Base-by-base conservation (phyloP, 129 eudicot species). In the Apium graveolens region DNA sequence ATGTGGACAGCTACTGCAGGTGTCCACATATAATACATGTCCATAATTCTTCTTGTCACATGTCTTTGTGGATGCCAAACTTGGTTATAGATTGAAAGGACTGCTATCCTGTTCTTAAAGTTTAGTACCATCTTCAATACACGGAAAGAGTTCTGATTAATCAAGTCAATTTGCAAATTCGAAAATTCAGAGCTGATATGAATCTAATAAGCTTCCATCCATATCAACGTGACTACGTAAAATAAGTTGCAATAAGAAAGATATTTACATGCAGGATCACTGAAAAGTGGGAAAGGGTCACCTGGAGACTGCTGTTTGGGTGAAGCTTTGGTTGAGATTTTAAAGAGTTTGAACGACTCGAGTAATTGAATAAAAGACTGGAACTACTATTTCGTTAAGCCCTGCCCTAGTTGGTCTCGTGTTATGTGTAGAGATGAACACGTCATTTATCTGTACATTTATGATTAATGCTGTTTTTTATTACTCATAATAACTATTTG, bases 341-440 rank as follows among this genome's bases (percentile, higher is more conserved):
- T n/a, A n/a, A n/a, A n/a, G n/a, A n/a, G n/a, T n/a, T n/a, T n/a
- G n/a, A n/a, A n/a, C n/a, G n/a, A n/a, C n/a, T n/a, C n/a, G n/a
- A n/a, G n/a, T n/a, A n/a, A n/a, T n/a, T n/a, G n/a, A n/a, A n/a
- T n/a, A n/a, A n/a, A n/a, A n/a, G n/a, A n/a, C n/a, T n/a, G n/a
- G n/a, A n/a, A n/a, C n/a, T n/a, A n/a, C n/a, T n/a, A n/a, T n/a
- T n/a, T n/a, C n/a, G n/a, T n/a, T n/a, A n/a, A n/a, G 83, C 98
- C 98, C 31, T 94, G 98, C 82, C 82, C 76, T 84, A 90, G 92
- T 78, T 94, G 98, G 98, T 88, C 97, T 24, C 88, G 87, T 83
- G 97, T 94, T 66, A 84, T 92, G 1, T 94, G 98, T 81, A 66
- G 66, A 78, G 72, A 86, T 70, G 98, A 92, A 90, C 85, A 87